Evolutionary conservation across 2,329 filamentous ascomycete species (phyloP), one percentile per base, ranked within the genome.

Genomic region (Colletotrichum sidae): DNA sequence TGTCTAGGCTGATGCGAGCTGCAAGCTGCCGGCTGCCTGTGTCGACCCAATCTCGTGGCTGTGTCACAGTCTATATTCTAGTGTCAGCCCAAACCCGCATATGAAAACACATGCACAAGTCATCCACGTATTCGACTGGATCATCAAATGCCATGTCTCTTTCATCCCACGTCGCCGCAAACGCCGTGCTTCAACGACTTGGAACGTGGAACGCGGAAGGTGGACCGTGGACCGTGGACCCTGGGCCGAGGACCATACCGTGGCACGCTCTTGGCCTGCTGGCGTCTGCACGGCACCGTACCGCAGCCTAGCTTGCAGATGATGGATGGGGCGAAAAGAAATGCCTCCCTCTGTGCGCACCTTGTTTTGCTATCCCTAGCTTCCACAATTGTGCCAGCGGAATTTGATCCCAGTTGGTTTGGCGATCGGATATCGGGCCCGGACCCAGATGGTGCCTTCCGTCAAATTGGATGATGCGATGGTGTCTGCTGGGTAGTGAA

Each of bases 161-260:
- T 59, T 64, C 60, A 60, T 60, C 60, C 42, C 55, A 54, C 60
- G 42, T 49, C 49, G 60, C 37, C 54, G 42, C 17, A 34, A 41
- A 59, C 13, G 38, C 38, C 9, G 17, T 39, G 37, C 60, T 39
- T 42, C 37, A 25, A 25, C 25, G 25, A 25, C 4, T 25, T 25
- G 25, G 60, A 49, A 50, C 56, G 60, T 54, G n/a, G 55, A 49
- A 64, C 55, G 60, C 38, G 38, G 8, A 41, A 8, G 38, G 38
- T 41, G 38, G 38, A 11, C 12, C 44, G 15, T 41, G 38, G 38
- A 11, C 12, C 44, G 15, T 11, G 44, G 15, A 17, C 9, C 8
- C 12, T 46, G 44, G 3, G 44, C 15, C 47, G 33, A 34, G 25
- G 47, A 35, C 47, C 25, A 25, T 25, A 25, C 25, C 44, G 44